phyloP scores from a whole-genome alignment of 2,329 filamentous ascomycete species.

The Botryotinia narcissicola region DNA sequence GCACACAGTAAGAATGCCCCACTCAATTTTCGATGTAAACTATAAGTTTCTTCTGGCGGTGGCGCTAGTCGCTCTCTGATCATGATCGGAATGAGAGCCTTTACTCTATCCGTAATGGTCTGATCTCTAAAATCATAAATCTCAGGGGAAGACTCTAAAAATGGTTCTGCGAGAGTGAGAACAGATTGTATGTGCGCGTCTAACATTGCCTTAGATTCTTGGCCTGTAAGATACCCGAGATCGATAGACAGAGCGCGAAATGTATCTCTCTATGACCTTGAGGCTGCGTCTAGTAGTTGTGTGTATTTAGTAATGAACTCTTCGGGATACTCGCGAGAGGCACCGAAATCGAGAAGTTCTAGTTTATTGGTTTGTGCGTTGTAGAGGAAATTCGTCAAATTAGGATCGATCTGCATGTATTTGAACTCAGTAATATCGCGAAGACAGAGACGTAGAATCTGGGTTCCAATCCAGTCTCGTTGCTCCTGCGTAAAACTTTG shows the following conservation, averaged over 20 bases:
- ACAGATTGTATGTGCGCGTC: conserved; percentile 88
- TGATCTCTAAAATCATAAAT: conserved; percentile 91
- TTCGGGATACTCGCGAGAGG: conserved; percentile 79
- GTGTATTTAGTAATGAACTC: conserved; percentile 80
- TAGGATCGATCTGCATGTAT: conserved; percentile 99
- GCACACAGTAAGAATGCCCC: conserved; percentile 94
- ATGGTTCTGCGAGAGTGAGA: conserved; percentile 88
- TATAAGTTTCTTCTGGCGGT: conserved; percentile 96
- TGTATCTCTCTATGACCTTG: conserved; percentile 61
- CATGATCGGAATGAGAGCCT: conserved; percentile 88
- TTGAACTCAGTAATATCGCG: conserved; percentile 91
- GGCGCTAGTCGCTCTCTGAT: conserved; percentile 82
- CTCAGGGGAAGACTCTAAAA: conserved; percentile 70
- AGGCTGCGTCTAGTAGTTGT: conserved; percentile 74
- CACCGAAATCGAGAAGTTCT: conserved; percentile 93
- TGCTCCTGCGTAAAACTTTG: conserved; percentile 74
- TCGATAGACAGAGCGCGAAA: conserved; percentile 68
- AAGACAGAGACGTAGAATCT: conserved; percentile 86
- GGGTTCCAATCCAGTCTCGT: conserved; percentile 92
- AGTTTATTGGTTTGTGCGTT: conserved; percentile 69
- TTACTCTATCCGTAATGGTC: conserved; percentile 93
- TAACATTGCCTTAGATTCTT: conserved; percentile 81
- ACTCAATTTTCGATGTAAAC: conserved; percentile 88
- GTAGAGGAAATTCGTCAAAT: conserved; percentile 99
- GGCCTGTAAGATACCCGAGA: conserved; percentile 88